Percentiles rank a stretch among this genome's conserved stretches.
Evolutionary conservation across 352 stramenopile species (phyloP).

Genomic region (Lagenidium giganteum): DNA sequence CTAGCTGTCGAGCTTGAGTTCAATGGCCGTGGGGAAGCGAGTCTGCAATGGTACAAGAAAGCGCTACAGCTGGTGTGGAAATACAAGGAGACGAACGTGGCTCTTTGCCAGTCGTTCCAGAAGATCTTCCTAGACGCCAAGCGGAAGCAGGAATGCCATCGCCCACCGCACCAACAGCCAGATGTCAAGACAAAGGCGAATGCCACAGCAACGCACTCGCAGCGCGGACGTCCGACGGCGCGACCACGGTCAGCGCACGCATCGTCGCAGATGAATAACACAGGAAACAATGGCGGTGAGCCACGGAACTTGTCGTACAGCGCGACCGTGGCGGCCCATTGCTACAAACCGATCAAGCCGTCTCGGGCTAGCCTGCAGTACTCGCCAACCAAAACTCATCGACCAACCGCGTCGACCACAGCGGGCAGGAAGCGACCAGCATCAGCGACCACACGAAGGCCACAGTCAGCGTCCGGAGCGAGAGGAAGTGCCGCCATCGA

Average conservation of each 20-base stretch:
- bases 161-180: neutral
- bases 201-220: constrained; percentile 6
- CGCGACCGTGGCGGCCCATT: constrained; percentile 51
- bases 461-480: constrained; percentile 14
- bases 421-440: constrained; percentile 4
- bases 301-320: constrained; percentile 44
- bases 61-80: constrained; percentile 60
- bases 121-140: constrained; percentile 71
- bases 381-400: constrained; percentile 8
- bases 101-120: constrained; percentile 64
- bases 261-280: constrained; percentile 6
- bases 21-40: constrained; percentile 58
- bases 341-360: constrained; percentile 50
- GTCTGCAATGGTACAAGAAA: constrained; percentile 84
- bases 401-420: neutral
- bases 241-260: constrained; percentile 38
- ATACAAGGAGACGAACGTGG: constrained; percentile 54
- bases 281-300: neutral
- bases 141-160: constrained; percentile 36
- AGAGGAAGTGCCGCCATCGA: neutral
- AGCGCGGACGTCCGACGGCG: constrained; percentile 5
- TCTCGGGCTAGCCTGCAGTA: constrained; percentile 35
- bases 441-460: constrained; percentile 7
- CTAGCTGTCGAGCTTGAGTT: constrained; percentile 77
- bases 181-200: too few species aligned